Base-by-base conservation (phyloP, 345 rosid genomes). In the Bretschneidera sinensis region DNA sequence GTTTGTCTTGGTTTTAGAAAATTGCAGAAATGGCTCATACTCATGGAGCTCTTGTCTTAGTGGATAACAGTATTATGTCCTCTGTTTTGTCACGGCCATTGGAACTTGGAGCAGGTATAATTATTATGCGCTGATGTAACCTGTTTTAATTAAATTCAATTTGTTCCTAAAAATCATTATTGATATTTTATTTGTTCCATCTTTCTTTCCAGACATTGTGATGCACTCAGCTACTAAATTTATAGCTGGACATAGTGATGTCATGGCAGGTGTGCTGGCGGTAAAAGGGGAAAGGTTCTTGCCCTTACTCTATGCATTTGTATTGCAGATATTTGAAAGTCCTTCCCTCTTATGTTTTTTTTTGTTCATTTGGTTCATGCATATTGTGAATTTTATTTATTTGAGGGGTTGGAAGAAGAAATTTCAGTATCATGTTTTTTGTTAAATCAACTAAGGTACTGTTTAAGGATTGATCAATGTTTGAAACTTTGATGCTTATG, bases 181-280 rank as follows among this genome's bases (percentile, higher is more conserved):
- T 48, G 43, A 21, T 5, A 17, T 45, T 43, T 43, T 57, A 23
- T 53, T 11, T 1, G 50, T 35, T 39, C 50, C 55, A 11, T 60
- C 31, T 69, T 53, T 59, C 35, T 24, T 77, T 66, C 66, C 82
- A 86, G 99, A 94, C 68, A 94, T 90, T 34, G 97, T 90, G 56
- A 90, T 94, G 99, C 96, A 90, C 61, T 94, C 99, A 0, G 97
- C 96, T 63, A 94, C 99, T 39, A 90, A 94, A 66, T 94, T 94
- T 68, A 82, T 88, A 66, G 78, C 96, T 23, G 97, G 99, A 66
- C 99, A 90, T 67, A 86, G 97, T 71, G 96, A 94, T 75, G 71
- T 94, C 57, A 94, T 90, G 97, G 97, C 92, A 17, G 97, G 97
- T 39, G 99, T 88, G 54, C 92, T 94, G 73, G 85, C 94, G n/a